These are phyloP conservation scores for Saposhnikovia divaricata DNA, from an alignment of 129 eudicot genomes.

Conservation along the genomic window DNA sequence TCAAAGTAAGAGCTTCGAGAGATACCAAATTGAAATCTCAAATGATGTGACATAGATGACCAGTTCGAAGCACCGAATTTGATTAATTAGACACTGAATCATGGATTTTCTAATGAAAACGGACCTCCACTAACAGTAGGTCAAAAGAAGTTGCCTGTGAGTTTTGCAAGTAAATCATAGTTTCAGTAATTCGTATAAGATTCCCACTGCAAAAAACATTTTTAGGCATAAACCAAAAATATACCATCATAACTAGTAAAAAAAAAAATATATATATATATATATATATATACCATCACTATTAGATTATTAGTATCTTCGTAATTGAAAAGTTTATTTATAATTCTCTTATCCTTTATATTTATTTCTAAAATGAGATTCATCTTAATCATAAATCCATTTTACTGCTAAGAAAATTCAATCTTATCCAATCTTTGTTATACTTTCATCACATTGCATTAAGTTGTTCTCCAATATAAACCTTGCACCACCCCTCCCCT, in stretches of 20 bases:
- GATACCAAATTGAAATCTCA: not conserved
- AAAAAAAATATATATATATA: too few relatives aligned
- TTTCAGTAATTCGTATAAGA: not conserved
- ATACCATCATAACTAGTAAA: too few relatives aligned
- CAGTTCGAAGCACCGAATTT: too few relatives aligned
- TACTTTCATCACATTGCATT: constrained; percentile 1
- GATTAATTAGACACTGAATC: not conserved
- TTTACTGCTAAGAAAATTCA: too few relatives aligned
- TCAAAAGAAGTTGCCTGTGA: not conserved
- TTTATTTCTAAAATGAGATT: not conserved
- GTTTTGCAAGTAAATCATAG: not conserved
- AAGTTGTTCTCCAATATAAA: not conserved
- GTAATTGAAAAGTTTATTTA: not conserved
- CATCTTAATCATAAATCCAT: not conserved
- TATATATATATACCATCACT: not conserved
- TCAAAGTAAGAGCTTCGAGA: too few relatives aligned
- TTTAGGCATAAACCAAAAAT: not conserved
- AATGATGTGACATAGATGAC: too few relatives aligned
- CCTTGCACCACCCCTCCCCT: not conserved
- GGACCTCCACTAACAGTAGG: not conserved
- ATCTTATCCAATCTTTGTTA: constrained; percentile 12
- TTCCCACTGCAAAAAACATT: not conserved
- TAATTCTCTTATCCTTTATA: not conserved
- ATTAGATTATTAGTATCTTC: not conserved
- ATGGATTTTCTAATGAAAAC: not conserved